Evolutionary conservation across 116 monocot species (phyloP).

Genomic region (Iris pallida): DNA sequence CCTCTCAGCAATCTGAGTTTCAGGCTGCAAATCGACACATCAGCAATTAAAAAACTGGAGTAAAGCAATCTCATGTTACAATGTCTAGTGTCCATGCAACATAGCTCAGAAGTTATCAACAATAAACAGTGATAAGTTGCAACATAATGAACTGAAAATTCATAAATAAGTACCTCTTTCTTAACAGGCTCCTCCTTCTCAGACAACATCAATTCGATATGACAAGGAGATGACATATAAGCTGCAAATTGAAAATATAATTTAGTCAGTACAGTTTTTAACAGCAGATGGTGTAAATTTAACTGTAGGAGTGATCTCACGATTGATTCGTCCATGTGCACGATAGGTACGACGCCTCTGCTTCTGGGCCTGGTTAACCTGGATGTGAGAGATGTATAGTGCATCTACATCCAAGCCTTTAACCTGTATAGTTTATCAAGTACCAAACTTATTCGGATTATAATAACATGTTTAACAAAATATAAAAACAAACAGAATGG

Average conservation of each 20-base stretch:
- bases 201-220: conserved; percentile 75
- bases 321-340: conserved; percentile 74
- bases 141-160: not conserved
- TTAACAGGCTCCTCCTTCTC: conserved; percentile 95
- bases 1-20: conserved; percentile 55
- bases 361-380: conserved; percentile 79
- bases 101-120: too few relatives aligned
- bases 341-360: conserved; percentile 76
- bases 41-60: too few relatives aligned
- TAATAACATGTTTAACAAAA: not conserved
- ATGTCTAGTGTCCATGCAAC: too few relatives aligned
- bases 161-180: conserved; percentile 51
- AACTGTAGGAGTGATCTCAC: conserved; percentile 18
- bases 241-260: conserved; percentile 31
- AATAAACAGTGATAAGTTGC: not conserved
- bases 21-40: conserved; percentile 34
- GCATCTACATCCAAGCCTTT: conserved; percentile 87
- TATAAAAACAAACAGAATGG: not conserved
- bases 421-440: conserved; percentile 27
- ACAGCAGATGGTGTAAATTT: not conserved
- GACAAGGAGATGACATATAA: conserved; percentile 86
- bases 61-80: too few relatives aligned
- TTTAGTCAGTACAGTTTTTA: not conserved
- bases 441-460: not conserved
- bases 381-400: conserved; percentile 68